Percentiles rank a stretch among this genome's conserved stretches.
Conservation (phyloP, 2,329 filamentous ascomycete species). For the Plenodomus lindquistii region DNA sequence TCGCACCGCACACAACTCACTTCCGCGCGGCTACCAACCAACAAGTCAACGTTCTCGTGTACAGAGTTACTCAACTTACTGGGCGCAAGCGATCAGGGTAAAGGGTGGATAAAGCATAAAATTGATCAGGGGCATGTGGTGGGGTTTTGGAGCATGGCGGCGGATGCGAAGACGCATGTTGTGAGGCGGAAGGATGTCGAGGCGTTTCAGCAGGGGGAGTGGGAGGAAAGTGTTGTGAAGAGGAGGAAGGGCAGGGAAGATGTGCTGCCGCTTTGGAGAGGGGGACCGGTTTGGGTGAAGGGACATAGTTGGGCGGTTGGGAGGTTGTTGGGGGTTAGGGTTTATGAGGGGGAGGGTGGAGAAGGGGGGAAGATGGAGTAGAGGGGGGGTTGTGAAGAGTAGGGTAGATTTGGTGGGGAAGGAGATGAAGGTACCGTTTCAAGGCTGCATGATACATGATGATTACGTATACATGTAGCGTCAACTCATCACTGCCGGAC, state of each 20-base stretch:
- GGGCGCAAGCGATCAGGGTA: conserved; percentile 2
- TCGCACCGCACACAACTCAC: conserved; percentile 22
- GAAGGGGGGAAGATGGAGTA: conserved; percentile 2
- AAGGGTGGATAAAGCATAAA: conserved; percentile 16
- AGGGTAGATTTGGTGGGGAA: no score
- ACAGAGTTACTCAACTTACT: conserved; percentile 18
- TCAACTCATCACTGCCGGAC: no score
- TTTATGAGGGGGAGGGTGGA: conserved; percentile 20
- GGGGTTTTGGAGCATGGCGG: conserved; percentile 29
- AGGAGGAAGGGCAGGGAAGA: conserved; percentile 16
- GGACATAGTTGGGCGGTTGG: conserved; percentile 27
- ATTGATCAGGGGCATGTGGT: conserved; percentile 26
- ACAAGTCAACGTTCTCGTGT: conserved; percentile 20
- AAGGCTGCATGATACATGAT: no score
- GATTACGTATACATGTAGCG: no score
- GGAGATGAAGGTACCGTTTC: no score
- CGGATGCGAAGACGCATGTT: conserved; percentile 16
- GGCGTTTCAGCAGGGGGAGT: conserved; percentile 26
- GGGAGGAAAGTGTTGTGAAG: conserved; percentile 17
- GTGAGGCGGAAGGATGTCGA: conserved; percentile 25
- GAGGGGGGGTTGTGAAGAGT: no score
- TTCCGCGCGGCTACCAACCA: conserved; percentile 6
- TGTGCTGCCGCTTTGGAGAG: conserved; percentile 27
- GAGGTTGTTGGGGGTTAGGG: conserved; percentile 20
- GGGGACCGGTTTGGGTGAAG: conserved; percentile 21